Conservation (phyloP, 495 filamentous ascomycete species). For the Podospora fimiseda region DNA sequence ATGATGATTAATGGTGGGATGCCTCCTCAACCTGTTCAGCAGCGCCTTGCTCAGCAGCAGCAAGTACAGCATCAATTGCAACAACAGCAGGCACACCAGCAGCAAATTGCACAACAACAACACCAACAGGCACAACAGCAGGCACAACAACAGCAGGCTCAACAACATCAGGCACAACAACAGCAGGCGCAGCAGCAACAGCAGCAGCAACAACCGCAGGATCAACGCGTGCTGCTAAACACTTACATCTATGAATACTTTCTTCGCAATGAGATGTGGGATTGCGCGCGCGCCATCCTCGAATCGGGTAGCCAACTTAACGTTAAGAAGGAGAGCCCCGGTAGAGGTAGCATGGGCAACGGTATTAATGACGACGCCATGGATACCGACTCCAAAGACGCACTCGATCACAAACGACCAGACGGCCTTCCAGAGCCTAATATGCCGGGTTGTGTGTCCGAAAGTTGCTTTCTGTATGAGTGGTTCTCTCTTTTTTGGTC, state of each 20-base stretch:
- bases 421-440: slow-evolving; percentile 73
- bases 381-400: slow-evolving; percentile 78
- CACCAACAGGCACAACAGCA: slow-evolving; percentile 20
- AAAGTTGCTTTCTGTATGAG: slow-evolving; percentile 79
- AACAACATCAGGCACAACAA: not conserved
- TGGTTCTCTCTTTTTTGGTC: slow-evolving; percentile 99
- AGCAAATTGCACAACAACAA: slow-evolving; percentile 14
- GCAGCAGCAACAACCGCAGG: slow-evolving; percentile 21
- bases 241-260: slow-evolving; percentile 99
- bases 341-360: slow-evolving; percentile 53
- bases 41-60: slow-evolving; percentile 10
- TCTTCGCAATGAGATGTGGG: slow-evolving; percentile 70
- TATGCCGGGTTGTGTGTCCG: slow-evolving; percentile 55
- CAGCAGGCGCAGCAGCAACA: slow-evolving; percentile 4
- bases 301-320: slow-evolving; percentile 54
- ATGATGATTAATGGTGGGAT: slow-evolving; percentile 64
- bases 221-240: slow-evolving; percentile 56
- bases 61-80: slow-evolving; percentile 15
- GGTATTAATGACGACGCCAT: slow-evolving; percentile 73
- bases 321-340: slow-evolving; percentile 50
- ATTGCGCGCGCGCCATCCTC: slow-evolving; percentile 68
- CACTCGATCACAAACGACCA: slow-evolving; percentile 61
- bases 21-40: slow-evolving; percentile 27
- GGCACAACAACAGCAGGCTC: not conserved
- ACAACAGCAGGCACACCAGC: not conserved